Percentiles rank a stretch among this genome's conserved stretches.
These are phyloP conservation scores for Tardiomyces blankii DNA, from an alignment of 1,139 yeast genomes.

Conservation along the genomic window DNA sequence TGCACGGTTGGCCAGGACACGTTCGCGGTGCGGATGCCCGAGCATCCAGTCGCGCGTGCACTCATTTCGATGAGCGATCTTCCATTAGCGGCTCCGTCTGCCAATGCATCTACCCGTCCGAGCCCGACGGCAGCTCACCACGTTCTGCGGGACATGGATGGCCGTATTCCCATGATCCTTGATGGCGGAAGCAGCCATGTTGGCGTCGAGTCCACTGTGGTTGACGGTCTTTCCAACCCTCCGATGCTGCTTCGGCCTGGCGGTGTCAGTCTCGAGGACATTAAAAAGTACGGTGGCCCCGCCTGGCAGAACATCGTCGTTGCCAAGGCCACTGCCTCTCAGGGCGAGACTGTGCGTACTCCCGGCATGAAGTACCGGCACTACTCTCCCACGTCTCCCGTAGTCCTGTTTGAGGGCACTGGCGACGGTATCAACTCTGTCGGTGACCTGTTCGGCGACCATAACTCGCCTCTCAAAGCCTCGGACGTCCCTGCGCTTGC, in stretches of 20 bases:
- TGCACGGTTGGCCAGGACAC: constrained; percentile 86
- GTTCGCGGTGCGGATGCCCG: constrained; percentile 84
- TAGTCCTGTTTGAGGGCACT: constrained; percentile 42
- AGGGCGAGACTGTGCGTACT: constrained; percentile 66
- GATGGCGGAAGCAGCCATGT: constrained; percentile 91
- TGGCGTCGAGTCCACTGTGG: constrained; percentile 89
- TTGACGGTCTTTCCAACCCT: constrained; percentile 76
- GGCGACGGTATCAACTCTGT: neutral
- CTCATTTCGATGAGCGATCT: constrained; percentile 75
- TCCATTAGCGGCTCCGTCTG: constrained; percentile 96
- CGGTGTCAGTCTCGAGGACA: constrained; percentile 74
- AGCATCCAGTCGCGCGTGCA: constrained; percentile 83
- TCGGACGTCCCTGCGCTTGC: neutral
- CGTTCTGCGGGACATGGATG: constrained; percentile 67
- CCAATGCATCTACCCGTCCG: constrained; percentile 92
- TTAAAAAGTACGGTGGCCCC: constrained; percentile 50
- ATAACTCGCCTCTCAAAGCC: neutral
- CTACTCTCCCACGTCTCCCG: constrained; percentile 84
- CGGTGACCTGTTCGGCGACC: neutral
- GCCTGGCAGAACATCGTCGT: constrained; percentile 52
- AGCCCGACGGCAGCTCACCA: constrained; percentile 86
- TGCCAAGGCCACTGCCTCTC: constrained; percentile 55
- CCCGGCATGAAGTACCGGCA: constrained; percentile 98
- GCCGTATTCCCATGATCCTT: constrained; percentile 70
- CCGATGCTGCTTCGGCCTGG: constrained; percentile 92